Conservation (phyloP, 306 rosid genomes). For the Cucurbita argyrosperma region DNA sequence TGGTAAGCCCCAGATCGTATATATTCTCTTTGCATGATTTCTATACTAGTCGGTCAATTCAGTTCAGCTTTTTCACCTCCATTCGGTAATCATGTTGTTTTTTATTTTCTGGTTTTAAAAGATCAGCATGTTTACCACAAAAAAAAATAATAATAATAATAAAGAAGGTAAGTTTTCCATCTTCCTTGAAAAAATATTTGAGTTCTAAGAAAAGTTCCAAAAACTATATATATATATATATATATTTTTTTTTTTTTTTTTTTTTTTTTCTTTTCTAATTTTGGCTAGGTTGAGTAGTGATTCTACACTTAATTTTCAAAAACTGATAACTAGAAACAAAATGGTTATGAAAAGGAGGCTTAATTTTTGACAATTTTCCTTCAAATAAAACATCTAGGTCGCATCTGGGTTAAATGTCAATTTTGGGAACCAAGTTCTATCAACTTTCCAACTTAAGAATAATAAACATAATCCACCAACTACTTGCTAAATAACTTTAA, state of each 20-base stretch:
- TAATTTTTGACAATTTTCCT: too few relatives aligned
- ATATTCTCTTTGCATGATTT: neutral
- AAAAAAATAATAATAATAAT: too few relatives aligned
- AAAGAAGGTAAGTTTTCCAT: neutral
- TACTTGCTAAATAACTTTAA: neutral
- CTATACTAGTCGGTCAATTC: neutral
- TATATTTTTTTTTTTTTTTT: too few relatives aligned
- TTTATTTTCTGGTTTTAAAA: too few relatives aligned
- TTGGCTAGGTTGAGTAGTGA: neutral
- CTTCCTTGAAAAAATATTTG: neutral
- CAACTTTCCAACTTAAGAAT: neutral
- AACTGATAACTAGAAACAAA: neutral
- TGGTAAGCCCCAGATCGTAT: neutral
- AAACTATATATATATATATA: too few relatives aligned
- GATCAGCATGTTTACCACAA: neutral
- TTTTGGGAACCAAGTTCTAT: neutral
- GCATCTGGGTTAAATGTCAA: too few relatives aligned
- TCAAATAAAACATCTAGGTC: too few relatives aligned
- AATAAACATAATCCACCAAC: neutral
- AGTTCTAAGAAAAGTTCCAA: neutral
- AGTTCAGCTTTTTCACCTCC: neutral
- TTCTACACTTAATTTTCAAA: too few relatives aligned
- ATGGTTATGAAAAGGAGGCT: neutral
- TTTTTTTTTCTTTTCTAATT: neutral
- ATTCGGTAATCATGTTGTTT: neutral